phyloP scores from a whole-genome alignment of 73 alveolate genomes.

The Tetrahymena thermophila region DNA sequence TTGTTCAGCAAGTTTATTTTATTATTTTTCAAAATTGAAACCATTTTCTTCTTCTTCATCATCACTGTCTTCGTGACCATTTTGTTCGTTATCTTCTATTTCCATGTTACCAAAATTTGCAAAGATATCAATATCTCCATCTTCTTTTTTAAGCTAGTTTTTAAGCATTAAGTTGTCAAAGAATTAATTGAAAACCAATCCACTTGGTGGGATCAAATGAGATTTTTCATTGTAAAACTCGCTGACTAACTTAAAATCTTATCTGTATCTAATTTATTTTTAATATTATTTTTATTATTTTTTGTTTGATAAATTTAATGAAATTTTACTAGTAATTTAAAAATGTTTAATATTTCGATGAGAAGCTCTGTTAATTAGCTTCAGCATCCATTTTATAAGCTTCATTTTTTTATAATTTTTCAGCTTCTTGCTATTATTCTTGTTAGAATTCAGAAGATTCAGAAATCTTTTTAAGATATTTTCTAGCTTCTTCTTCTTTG shows the following conservation, averaged over 20 bases:
- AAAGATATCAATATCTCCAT: background rate
- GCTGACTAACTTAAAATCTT: background rate
- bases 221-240: background rate
- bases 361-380: background rate
- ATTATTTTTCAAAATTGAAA: background rate
- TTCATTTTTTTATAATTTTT: background rate
- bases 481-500: background rate
- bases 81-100: background rate
- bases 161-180: background rate
- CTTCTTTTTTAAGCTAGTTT: background rate
- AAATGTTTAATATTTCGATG: background rate
- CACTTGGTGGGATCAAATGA: background rate
- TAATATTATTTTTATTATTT: background rate
- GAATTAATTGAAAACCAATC: background rate
- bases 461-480: background rate
- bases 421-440: background rate
- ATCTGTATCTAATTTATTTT: background rate
- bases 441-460: background rate
- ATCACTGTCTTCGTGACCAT: background rate
- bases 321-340: background rate
- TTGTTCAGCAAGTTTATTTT: background rate
- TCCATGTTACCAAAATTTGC: background rate
- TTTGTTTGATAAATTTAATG: background rate
- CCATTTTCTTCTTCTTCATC: background rate
- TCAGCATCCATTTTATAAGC: background rate